Base-by-base conservation (phyloP, 345 rosid species). In the Cardamine occulta region DNA sequence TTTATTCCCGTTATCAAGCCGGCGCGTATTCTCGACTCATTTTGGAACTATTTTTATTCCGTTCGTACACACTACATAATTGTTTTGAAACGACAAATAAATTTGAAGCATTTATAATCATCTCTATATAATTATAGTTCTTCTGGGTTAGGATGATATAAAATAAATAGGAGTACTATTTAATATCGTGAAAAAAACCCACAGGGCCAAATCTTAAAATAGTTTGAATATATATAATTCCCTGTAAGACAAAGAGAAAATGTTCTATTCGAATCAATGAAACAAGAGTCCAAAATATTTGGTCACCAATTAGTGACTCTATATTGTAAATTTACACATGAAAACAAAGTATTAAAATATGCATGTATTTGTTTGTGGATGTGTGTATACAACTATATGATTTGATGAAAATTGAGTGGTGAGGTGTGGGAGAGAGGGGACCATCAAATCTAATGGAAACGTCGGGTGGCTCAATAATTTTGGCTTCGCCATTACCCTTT, bases 1-100 rank as follows among this genome's bases (percentile, higher is more conserved):
- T 76, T 76, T 76, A 76, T 68, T 68, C 79, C 74, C 74, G 68
- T 76, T 69, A 76, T 53, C 74, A 62, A 62, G 75, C 74, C 74
- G 63, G 79, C 68, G 74, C 79, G 28, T 67, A 67, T 59, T 67
- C 1, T 58, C 63, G 39, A 74, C 73, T 66, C 47, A 19, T 63
- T 37, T 8, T 12, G 1, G 4, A 24, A 40, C 23, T 8, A 39
- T 65, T 11, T 11, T 56, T 12, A 39, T 60, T 53, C 28, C 29
- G 60, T 29, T 68, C 37, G 62, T 13, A 66, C 17, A 66, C 13
- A 19, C 17, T 9, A 28, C 6, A 28, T 28, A 28, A 28, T 28
- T 28, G 31, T 28, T 28, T 28, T 28, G 4, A 52, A 52, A 39
- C 21, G 11, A 52, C 61, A 18, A 37, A 18, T 63, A 39, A 24